phyloP scores from a whole-genome alignment of 306 rosid genomes.

The Benincasa hispida region DNA sequence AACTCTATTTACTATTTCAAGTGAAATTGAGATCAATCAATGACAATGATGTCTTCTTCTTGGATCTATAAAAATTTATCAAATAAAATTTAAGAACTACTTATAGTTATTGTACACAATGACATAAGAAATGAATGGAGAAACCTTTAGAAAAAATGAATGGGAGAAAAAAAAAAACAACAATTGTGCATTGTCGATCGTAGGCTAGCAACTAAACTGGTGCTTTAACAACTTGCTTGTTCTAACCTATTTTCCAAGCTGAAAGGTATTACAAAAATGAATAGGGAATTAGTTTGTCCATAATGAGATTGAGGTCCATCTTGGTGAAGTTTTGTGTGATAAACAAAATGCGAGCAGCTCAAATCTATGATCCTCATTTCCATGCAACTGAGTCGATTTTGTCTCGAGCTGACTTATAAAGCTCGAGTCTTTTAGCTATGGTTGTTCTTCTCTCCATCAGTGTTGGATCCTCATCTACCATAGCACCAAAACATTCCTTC shows the following conservation, averaged over 20 bases:
- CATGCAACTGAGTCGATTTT: conserved; percentile 92
- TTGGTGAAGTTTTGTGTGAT: not conserved
- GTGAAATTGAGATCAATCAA: not conserved
- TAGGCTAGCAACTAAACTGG: not conserved
- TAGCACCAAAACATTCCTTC: conserved; percentile 82
- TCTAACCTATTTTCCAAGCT: not conserved
- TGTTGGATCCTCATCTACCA: conserved; percentile 92
- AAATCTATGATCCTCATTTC: conserved; percentile 33
- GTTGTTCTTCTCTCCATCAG: conserved; percentile 73
- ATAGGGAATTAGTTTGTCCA: conserved; percentile 1
- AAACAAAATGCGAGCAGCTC: not conserved
- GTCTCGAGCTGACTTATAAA: conserved; percentile 94
- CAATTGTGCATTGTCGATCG: not conserved
- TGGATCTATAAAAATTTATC: not conserved
- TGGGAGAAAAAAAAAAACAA: not conserved
- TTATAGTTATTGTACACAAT: not conserved
- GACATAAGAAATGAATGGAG: not conserved
- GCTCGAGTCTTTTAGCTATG: conserved; percentile 80
- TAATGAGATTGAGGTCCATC: conserved; percentile 1
- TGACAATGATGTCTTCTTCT: not conserved
- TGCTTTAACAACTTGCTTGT: not conserved
- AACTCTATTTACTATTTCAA: not conserved
- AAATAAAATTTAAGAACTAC: not conserved
- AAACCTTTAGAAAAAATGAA: not conserved
- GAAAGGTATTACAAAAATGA: not conserved